Conservation (phyloP, 139 green algal species). For the Coccomyxa sp. region DNA sequence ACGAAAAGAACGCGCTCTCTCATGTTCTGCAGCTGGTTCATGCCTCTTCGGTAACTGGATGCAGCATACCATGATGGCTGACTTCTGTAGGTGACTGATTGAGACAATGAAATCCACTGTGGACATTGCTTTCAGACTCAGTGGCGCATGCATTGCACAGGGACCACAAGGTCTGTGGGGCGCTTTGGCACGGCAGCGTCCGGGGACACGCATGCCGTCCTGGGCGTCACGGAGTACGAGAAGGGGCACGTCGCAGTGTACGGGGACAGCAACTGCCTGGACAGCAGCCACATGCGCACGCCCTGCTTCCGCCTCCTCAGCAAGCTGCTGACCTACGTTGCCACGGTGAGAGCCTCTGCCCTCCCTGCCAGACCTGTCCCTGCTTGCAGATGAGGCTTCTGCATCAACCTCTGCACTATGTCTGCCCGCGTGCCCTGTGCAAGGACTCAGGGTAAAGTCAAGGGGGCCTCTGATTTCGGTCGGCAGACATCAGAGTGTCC, state of each 20-base stretch:
- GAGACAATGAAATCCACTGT: too few species aligned
- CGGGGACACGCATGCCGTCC: slow-evolving; percentile 19
- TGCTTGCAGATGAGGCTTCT: neutral
- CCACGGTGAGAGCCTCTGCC: neutral
- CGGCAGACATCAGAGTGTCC: too few species aligned
- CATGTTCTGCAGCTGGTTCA: too few species aligned
- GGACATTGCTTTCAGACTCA: too few species aligned
- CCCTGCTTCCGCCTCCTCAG: slow-evolving; percentile 63
- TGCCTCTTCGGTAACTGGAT: too few species aligned
- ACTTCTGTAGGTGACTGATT: too few species aligned
- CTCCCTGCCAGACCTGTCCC: neutral
- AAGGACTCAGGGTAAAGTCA: too few species aligned
- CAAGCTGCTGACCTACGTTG: slow-evolving; percentile 21
- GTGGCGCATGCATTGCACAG: too few species aligned
- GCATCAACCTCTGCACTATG: neutral
- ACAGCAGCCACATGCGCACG: slow-evolving; percentile 67
- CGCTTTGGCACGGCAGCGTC: neutral
- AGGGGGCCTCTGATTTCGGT: too few species aligned
- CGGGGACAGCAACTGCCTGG: slow-evolving; percentile 92
- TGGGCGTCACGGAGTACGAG: slow-evolving; percentile 34
- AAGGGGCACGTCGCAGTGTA: slow-evolving; percentile 52
- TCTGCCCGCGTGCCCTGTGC: neutral
- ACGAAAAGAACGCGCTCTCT: too few species aligned
- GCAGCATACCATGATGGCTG: too few species aligned
- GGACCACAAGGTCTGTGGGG: slow-evolving; percentile 4